Evolutionary conservation across 768 basidiomycete species (phyloP), one percentile per base, ranked within the genome.

Genomic region (Podaxis carcinomalis): DNA sequence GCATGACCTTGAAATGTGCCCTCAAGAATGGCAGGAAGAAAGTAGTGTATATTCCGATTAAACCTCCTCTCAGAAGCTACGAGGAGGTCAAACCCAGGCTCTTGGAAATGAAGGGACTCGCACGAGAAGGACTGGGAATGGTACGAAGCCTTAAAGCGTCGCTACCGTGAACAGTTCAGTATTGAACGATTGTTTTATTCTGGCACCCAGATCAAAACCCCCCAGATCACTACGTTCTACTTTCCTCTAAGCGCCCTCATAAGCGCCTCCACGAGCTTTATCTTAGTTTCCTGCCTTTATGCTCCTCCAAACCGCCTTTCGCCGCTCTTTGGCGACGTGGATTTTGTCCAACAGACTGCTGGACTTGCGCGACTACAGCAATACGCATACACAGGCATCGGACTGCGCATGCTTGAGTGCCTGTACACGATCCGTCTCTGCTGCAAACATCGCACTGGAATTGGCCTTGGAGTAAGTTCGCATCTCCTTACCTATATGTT

Each of bases 21-120:
- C 69, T 85, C 51, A 84, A 84, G 66, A 68, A 70, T 19, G 79
- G 80, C 1, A 68, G 72, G 7, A 77, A 74, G 63, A 80, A 82
- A 64, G 77, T 76, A 6, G 82, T 87, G 0, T 71, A 68, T 2
- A 79, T 93, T 23, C 71, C 75, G 4, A 85, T 94, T 50, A 83
- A 90, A 19, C 92, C 92, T 0, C 90, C 88, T 2, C 75, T 94
- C 37, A 65, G 74, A 3, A 85, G 87, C 0, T 93, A 93, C 67
- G 88, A 90, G 1, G 91, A 92, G 37, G 90, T 93, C 25, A 92
- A 92, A 67, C 89, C 90, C 2, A 83, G 92, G 6, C 70, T 93
- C n/a, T 73, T 93, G 21, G 78, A 83, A 58, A 93, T 93, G 92
- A 92, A 91, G 67, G 84, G 84, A 0, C 78, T 89, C 21, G 89